Percentiles rank a stretch among this genome's conserved stretches.
Conservation (phyloP, 768 basidiomycete species). For the Boletus fagicola region DNA sequence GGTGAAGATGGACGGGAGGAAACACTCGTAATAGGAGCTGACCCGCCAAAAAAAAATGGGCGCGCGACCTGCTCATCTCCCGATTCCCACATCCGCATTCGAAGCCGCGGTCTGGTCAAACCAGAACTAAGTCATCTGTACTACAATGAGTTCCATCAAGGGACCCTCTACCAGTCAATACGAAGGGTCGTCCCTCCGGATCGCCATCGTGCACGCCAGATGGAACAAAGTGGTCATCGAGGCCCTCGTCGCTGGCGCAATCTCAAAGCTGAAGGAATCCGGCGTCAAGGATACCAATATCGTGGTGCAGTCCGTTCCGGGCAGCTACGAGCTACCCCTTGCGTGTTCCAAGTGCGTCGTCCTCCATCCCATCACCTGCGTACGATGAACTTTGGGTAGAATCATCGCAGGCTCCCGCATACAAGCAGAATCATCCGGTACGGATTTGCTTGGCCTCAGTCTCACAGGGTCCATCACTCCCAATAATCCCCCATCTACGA, state of each 20-base stretch:
- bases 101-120: background rate
- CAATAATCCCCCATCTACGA: conserved; percentile 27
- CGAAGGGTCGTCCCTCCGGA: conserved; percentile 79
- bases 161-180: conserved; percentile 60
- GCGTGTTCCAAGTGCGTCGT: conserved; percentile 76
- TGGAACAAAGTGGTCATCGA: conserved; percentile 93
- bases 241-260: conserved; percentile 75
- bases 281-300: conserved; percentile 93
- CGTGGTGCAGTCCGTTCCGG: conserved; percentile 87
- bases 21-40: background rate
- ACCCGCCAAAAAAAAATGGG: background rate
- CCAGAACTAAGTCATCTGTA: no score
- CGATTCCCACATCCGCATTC: conserved; percentile 20
- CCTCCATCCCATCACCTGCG: background rate
- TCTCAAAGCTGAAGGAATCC: conserved; percentile 73
- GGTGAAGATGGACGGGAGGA: background rate
- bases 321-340: conserved; percentile 91
- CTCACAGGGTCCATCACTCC: conserved; percentile 39
- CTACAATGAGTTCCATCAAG: conserved; percentile 58
- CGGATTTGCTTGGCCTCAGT: conserved; percentile 67
- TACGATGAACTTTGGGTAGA: conserved; percentile 41
- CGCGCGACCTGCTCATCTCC: background rate
- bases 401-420: conserved; percentile 86
- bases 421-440: conserved; percentile 73
- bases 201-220: conserved; percentile 93